Evolutionary conservation across 177 flowering plant genomes (phyloP).

Genomic region (Tripterygium wilfordii): DNA sequence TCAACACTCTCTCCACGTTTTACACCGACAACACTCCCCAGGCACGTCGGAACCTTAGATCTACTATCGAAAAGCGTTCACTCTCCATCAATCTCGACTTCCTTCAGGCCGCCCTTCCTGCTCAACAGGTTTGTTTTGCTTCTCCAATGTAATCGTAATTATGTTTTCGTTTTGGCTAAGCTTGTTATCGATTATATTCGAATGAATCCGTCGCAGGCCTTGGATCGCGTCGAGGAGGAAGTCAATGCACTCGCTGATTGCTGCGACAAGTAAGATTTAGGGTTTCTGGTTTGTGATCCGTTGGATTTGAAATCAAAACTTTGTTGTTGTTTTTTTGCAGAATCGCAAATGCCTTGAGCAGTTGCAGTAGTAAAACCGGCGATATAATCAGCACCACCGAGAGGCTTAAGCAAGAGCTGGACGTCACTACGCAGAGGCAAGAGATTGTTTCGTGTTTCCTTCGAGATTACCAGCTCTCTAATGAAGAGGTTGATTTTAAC

Average conservation of each 20-base stretch:
- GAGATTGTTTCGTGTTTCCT: constrained; percentile 89
- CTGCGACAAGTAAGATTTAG: constrained; percentile 64
- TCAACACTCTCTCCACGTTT: constrained; percentile 77
- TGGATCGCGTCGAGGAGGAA: constrained; percentile 93
- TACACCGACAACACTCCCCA: constrained; percentile 78
- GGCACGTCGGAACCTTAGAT: constrained; percentile 83
- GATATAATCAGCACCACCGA: constrained; percentile 91
- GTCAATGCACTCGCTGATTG: constrained; percentile 75
- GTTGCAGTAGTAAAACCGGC: constrained; percentile 79
- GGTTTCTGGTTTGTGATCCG: not conserved
- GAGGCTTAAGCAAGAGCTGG: constrained; percentile 91
- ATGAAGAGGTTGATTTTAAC: constrained; percentile 61
- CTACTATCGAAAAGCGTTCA: constrained; percentile 74
- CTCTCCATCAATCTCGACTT: constrained; percentile 80
- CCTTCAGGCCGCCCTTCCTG: constrained; percentile 61
- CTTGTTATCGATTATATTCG: too few species aligned
- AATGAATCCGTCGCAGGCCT: too few species aligned
- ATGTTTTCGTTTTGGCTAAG: too few species aligned
- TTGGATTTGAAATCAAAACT: too few species aligned
- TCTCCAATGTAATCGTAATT: too few species aligned
- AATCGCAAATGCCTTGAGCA: constrained; percentile 75
- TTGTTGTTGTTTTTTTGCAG: too few species aligned
- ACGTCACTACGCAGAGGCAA: constrained; percentile 77
- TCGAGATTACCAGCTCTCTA: constrained; percentile 91
- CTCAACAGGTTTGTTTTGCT: constrained; percentile 79